phyloP scores from a whole-genome alignment of 2,329 filamentous ascomycete genomes.

The Drechslera avenae region DNA sequence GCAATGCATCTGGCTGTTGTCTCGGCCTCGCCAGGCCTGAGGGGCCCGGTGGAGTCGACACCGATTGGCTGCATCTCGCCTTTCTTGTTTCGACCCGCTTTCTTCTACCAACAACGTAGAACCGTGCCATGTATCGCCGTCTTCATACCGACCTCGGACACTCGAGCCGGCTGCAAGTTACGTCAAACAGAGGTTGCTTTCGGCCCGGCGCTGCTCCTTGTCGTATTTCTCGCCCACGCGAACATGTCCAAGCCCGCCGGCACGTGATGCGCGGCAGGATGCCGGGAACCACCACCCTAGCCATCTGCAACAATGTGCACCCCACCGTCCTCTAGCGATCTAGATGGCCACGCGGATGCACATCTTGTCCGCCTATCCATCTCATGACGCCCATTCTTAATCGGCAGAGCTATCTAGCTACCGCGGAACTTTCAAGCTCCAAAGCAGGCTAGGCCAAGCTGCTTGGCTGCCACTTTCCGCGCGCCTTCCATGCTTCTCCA shows the following conservation, averaged over 20 bases:
- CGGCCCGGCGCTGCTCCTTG: no score
- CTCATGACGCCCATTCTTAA: no score
- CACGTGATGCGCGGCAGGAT: no score
- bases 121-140: constrained; percentile 7
- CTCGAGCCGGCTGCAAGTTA: not conserved
- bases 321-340: no score
- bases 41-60: constrained; percentile 1
- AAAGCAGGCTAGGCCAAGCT: not conserved
- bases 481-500: constrained; percentile 2
- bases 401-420: not conserved
- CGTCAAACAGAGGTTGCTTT: constrained; percentile 2
- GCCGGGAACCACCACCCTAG: no score
- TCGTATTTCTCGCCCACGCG: no score
- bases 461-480: constrained; percentile 4
- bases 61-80: constrained; percentile 5
- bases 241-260: no score
- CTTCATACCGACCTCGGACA: not conserved
- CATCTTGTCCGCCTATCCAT: no score
- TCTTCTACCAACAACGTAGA: constrained; percentile 10
- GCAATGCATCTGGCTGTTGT: not conserved
- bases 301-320: no score
- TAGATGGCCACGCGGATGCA: no score
- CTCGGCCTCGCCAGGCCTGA: not conserved
- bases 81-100: constrained; percentile 16
- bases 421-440: not conserved